Percentiles rank a stretch among this genome's conserved stretches.
Evolutionary conservation across 305 asterid genomes (phyloP).

Genomic region (Fraxinus sp.): DNA sequence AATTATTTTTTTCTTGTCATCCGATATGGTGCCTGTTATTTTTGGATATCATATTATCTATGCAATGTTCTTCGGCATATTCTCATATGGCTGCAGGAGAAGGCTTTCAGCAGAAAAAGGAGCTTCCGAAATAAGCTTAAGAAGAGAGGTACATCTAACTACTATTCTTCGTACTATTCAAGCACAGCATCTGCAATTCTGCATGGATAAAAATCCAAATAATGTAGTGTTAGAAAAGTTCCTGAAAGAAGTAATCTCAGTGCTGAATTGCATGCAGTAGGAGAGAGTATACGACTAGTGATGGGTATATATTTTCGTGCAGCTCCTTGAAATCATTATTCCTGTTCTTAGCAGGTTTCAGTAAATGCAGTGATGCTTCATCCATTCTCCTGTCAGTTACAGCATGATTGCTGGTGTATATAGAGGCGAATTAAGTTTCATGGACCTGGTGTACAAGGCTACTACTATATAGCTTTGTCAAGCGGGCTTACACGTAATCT

Average conservation of each 20-base stretch:
- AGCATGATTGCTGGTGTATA: constrained; percentile 11
- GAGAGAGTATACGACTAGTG: not conserved
- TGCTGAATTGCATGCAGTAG: not conserved
- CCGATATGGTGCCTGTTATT: not conserved
- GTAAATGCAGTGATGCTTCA: constrained; percentile 23
- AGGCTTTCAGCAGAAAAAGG: constrained; percentile 74
- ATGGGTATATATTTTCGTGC: not conserved
- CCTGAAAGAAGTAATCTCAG: not conserved
- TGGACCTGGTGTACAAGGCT: not conserved
- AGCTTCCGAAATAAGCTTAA: constrained; percentile 69
- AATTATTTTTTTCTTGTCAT: not conserved
- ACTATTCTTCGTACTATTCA: not conserved
- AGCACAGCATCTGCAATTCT: not conserved
- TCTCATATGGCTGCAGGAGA: constrained; percentile 48
- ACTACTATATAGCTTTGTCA: not conserved
- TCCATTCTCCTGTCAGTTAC: constrained; percentile 16
- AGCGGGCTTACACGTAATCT: not conserved
- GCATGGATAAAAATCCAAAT: not conserved
- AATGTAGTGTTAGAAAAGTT: not conserved
- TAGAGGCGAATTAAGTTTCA: not conserved
- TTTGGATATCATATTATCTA: not conserved
- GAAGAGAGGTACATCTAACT: constrained; percentile 45
- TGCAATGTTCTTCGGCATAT: not conserved
- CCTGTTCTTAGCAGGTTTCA: constrained; percentile 19
- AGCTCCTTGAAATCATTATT: not conserved